phyloP scores from a whole-genome alignment of 345 rosid species.

The Raphanus sativus region DNA sequence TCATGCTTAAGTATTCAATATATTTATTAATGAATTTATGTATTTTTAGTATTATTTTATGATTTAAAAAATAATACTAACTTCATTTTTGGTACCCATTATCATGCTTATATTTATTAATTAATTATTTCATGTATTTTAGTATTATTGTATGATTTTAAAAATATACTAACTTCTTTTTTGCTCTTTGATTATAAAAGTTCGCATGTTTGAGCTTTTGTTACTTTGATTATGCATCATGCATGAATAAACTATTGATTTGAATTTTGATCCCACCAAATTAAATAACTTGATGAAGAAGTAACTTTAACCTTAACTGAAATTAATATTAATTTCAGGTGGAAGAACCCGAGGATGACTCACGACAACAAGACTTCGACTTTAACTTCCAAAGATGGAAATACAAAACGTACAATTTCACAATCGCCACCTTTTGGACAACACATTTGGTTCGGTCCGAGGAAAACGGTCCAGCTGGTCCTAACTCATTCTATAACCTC shows the following conservation, averaged over 20 bases:
- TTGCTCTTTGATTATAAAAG: neutral
- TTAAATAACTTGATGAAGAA: neutral
- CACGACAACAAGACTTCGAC: slow-evolving; percentile 42
- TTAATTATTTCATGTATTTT: neutral
- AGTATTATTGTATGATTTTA: neutral
- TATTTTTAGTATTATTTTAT: neutral
- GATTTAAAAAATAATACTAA: neutral
- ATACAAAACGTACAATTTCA: slow-evolving; percentile 66
- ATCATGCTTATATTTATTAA: neutral
- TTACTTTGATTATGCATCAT: neutral
- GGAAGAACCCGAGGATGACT: slow-evolving; percentile 58
- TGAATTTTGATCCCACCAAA: neutral
- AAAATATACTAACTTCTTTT: no score
- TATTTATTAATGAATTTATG: no score
- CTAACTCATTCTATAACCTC: slow-evolving; percentile 57
- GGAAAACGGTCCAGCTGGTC: slow-evolving; percentile 48
- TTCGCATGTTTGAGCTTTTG: neutral
- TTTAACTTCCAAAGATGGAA: slow-evolving; percentile 58
- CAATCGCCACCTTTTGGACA: slow-evolving; percentile 66
- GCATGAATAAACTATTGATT: neutral
- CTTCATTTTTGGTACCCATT: neutral
- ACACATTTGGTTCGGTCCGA: slow-evolving; percentile 55
- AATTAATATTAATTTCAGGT: slow-evolving; percentile 40
- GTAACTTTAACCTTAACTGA: neutral
- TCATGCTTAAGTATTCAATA: neutral